These are phyloP conservation scores for Fomitopsis pinicola DNA, from an alignment of 1,284 basidiomycete species.

Conservation along the genomic window DNA sequence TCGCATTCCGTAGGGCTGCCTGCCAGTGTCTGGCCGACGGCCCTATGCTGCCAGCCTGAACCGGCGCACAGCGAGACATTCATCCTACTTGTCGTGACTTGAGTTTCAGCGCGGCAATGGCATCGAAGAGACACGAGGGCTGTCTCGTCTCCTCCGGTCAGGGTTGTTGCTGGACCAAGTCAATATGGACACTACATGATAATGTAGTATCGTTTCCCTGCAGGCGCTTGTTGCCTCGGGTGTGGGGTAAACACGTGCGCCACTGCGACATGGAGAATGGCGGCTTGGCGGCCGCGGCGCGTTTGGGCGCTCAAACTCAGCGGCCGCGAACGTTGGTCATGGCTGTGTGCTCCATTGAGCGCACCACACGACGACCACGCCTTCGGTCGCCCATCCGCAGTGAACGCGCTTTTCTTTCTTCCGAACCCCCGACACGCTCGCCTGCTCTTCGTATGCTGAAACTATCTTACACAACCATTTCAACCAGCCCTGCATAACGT, in stretches of 20 bases:
- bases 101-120: slow-evolving; percentile 45
- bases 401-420: too few relatives aligned
- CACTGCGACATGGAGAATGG: background rate
- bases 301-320: too few relatives aligned
- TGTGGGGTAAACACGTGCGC: background rate
- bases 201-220: too few relatives aligned
- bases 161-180: too few relatives aligned
- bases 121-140: slow-evolving; percentile 11
- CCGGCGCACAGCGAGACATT: slow-evolving; percentile 27
- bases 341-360: background rate
- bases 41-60: background rate
- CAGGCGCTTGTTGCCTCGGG: too few relatives aligned
- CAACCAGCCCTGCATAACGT: background rate
- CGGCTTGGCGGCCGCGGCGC: too few relatives aligned
- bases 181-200: too few relatives aligned
- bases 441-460: too few relatives aligned
- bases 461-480: background rate
- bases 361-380: background rate
- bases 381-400: too few relatives aligned
- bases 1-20: slow-evolving; percentile 40
- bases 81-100: slow-evolving; percentile 39
- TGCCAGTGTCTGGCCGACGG: slow-evolving; percentile 33
- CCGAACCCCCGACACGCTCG: too few relatives aligned
- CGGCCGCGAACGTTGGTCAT: too few relatives aligned
- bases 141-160: too few relatives aligned